Evolutionary conservation across 306 rosid species (phyloP).

Genomic region (Psophocarpus tetragonolobus): DNA sequence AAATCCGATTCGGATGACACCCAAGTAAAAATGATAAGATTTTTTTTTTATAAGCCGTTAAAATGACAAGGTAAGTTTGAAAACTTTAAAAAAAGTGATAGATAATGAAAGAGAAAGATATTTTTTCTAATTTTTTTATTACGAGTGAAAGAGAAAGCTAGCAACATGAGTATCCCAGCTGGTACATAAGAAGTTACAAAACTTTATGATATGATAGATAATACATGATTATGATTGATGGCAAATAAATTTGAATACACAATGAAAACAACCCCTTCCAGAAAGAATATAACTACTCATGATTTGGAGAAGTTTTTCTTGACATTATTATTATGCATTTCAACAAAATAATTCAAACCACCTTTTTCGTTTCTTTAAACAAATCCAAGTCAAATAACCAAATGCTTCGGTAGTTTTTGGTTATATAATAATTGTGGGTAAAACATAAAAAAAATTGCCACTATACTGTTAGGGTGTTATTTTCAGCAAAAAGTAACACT

Average conservation of each 20-base stretch:
- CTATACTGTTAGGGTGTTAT: not conserved
- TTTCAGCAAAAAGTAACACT: not conserved
- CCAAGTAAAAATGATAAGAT: too few species aligned
- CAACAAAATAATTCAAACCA: slow-evolving; percentile 22
- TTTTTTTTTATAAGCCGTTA: too few species aligned
- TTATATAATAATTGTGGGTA: slow-evolving; percentile 4
- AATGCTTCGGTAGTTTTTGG: not conserved
- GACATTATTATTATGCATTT: slow-evolving; percentile 14
- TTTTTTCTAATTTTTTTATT: too few species aligned
- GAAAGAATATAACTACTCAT: not conserved
- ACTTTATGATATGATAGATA: not conserved
- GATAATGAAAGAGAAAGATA: not conserved
- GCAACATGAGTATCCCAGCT: not conserved
- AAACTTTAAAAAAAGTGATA: not conserved
- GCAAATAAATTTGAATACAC: not conserved
- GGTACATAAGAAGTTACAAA: not conserved
- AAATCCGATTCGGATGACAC: too few species aligned
- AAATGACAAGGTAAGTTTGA: not conserved
- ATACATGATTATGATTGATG: not conserved
- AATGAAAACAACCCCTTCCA: slow-evolving; percentile 8
- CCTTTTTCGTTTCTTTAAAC: not conserved
- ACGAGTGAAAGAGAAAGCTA: not conserved
- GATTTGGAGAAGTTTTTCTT: not conserved
- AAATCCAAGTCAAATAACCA: slow-evolving; percentile 12
- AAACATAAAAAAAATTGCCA: not conserved